These are phyloP conservation scores for Austroboletus festivus DNA, from an alignment of 768 basidiomycete species.

Conservation along the genomic window DNA sequence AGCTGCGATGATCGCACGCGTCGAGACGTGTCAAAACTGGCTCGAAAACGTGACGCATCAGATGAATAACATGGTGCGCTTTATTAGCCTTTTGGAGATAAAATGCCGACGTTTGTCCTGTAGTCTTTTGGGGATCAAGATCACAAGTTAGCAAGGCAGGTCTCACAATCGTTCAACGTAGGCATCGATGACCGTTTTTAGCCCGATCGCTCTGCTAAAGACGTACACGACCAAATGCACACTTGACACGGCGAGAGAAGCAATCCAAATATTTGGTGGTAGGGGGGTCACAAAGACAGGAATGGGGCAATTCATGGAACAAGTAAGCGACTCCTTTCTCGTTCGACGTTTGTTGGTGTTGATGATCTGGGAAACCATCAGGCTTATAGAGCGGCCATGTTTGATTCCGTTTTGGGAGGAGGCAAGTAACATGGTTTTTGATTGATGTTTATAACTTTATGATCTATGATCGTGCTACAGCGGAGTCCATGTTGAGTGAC, in stretches of 20 bases:
- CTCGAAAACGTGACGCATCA: slow-evolving; percentile 78
- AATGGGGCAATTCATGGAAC: slow-evolving; percentile 76
- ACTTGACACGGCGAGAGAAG: slow-evolving; percentile 56
- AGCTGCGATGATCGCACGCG: slow-evolving; percentile 65
- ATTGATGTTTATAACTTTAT: not conserved
- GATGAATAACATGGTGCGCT: slow-evolving; percentile 70
- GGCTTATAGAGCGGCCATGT: slow-evolving; percentile 23
- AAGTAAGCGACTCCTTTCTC: slow-evolving; percentile 41
- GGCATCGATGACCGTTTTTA: no score
- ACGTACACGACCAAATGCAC: slow-evolving; percentile 52
- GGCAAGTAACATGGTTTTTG: not conserved
- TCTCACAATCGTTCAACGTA: no score
- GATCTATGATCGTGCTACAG: slow-evolving; percentile 25
- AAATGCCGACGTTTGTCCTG: slow-evolving; percentile 25
- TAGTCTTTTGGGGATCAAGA: slow-evolving; percentile 70
- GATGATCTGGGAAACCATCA: not conserved
- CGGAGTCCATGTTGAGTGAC: slow-evolving; percentile 57
- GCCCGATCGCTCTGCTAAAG: slow-evolving; percentile 58
- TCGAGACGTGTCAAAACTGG: slow-evolving; percentile 75
- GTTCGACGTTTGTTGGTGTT: slow-evolving; percentile 11
- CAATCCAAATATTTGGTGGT: slow-evolving; percentile 86
- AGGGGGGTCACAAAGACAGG: slow-evolving; percentile 81
- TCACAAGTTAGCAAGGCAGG: slow-evolving; percentile 60
- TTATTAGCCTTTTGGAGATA: slow-evolving; percentile 60
- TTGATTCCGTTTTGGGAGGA: slow-evolving; percentile 28